phyloP scores from a whole-genome alignment of 495 filamentous ascomycete genomes.

The Clavariopsis aquatica region DNA sequence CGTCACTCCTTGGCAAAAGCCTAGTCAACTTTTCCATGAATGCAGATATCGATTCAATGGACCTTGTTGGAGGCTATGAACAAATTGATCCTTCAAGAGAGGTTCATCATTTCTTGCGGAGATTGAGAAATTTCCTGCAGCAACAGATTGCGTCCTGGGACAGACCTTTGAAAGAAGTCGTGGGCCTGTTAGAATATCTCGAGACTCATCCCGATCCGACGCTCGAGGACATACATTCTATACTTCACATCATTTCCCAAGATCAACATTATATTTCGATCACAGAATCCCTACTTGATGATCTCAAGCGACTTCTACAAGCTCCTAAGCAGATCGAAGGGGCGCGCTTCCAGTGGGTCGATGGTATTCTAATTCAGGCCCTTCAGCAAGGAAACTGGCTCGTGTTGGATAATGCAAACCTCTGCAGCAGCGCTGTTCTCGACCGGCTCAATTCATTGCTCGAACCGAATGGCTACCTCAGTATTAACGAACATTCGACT shows the following conservation, averaged over 20 bases:
- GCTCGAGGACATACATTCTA: background rate
- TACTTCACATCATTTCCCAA: conserved; percentile 15
- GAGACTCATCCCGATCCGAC: background rate
- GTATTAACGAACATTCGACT: conserved; percentile 86
- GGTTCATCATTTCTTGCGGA: conserved; percentile 55
- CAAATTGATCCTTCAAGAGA: conserved; percentile 81
- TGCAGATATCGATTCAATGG: conserved; percentile 92
- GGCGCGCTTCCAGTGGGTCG: conserved; percentile 93
- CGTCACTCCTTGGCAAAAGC: conserved; percentile 68
- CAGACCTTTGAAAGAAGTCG: background rate
- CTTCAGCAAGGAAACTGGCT: conserved; percentile 87
- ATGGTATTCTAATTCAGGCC: conserved; percentile 85
- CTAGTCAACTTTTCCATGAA: conserved; percentile 82
- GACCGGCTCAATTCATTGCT: conserved; percentile 93
- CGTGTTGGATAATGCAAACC: conserved; percentile 93
- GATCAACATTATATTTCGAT: background rate
- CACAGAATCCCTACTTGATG: conserved; percentile 1
- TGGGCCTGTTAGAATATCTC: conserved; percentile 19
- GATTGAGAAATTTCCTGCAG: conserved; percentile 58
- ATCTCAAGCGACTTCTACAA: conserved; percentile 11
- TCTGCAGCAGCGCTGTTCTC: conserved; percentile 91
- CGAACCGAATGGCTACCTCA: conserved; percentile 83
- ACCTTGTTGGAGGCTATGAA: conserved; percentile 94
- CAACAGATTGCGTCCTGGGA: conserved; percentile 49
- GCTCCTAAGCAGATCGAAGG: conserved; percentile 47